Conservation (phyloP, 176 grass and related monocot genomes). For the Pontederia crassipes region DNA sequence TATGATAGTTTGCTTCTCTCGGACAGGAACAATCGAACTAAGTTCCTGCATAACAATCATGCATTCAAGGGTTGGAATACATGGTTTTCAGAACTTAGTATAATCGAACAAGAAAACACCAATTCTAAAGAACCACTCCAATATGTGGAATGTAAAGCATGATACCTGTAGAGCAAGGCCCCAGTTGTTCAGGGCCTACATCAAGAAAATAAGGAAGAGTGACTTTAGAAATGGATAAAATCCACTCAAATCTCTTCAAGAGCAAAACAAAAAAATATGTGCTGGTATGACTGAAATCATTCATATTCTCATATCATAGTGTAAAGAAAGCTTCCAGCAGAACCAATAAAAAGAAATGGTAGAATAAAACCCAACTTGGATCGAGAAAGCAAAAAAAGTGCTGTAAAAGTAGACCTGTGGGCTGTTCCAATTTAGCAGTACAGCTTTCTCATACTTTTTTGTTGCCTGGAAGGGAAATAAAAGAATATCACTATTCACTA, state of each 20-base stretch:
- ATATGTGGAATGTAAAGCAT: conserved; percentile 20
- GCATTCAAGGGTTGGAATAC: conserved; percentile 19
- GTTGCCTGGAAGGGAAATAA: conserved; percentile 46
- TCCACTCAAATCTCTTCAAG: too few relatives aligned
- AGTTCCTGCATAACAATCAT: conserved; percentile 71
- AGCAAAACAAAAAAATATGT: too few relatives aligned
- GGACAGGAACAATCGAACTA: conserved; percentile 81
- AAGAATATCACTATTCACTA: neutral
- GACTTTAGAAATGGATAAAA: too few relatives aligned
- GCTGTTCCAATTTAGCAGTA: conserved; percentile 98
- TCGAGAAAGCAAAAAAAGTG: conserved; percentile 1
- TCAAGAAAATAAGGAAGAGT: conserved; percentile 12
- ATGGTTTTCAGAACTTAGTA: conserved; percentile 10
- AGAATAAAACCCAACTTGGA: too few relatives aligned
- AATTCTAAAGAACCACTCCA: conserved; percentile 8
- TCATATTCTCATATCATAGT: too few relatives aligned
- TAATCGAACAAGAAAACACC: conserved; percentile 8
- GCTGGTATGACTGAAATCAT: too few relatives aligned
- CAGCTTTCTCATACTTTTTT: conserved; percentile 90
- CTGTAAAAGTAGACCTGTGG: conserved; percentile 55
- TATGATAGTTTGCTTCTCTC: conserved; percentile 92
- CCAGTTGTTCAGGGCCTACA: conserved; percentile 97
- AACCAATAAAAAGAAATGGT: too few relatives aligned
- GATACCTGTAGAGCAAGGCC: conserved; percentile 94
- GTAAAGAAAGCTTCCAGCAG: too few relatives aligned